Evolutionary conservation across 2,329 filamentous ascomycete species (phyloP).

Genomic region (Calonectria leucothoes): DNA sequence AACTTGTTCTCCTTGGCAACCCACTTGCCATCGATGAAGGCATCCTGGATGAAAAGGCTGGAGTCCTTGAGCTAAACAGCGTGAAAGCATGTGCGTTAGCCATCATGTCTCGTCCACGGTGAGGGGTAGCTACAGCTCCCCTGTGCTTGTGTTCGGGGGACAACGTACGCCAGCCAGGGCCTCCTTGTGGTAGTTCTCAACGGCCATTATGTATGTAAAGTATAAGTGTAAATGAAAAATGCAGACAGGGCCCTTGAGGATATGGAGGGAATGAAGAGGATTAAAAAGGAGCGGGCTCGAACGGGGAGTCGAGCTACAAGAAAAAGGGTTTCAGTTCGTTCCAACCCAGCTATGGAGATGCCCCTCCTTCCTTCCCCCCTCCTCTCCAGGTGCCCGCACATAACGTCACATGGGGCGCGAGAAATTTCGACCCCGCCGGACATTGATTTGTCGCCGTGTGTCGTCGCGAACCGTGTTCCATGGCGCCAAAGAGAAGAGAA

Average conservation of each 20-base stretch:
- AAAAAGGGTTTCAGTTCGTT: slow-evolving; percentile 8
- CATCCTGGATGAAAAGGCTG: slow-evolving; percentile 43
- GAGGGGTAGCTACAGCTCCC: slow-evolving; percentile 4
- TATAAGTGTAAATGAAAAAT: slow-evolving; percentile 13
- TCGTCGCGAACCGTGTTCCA: slow-evolving; percentile 15
- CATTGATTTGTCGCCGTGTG: slow-evolving; percentile 1
- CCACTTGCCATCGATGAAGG: slow-evolving; percentile 44
- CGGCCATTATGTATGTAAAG: slow-evolving; percentile 36
- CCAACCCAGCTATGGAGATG: slow-evolving; percentile 25
- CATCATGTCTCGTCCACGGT: not conserved
- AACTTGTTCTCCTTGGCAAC: slow-evolving; percentile 44
- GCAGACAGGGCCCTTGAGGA: slow-evolving; percentile 8
- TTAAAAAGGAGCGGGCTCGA: slow-evolving; percentile 1
- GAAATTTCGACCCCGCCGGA: slow-evolving; percentile 35
- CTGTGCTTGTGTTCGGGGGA: not conserved
- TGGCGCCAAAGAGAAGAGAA: not conserved
- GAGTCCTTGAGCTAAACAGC: slow-evolving; percentile 39
- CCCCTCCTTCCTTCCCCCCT: too few species aligned
- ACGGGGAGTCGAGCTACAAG: slow-evolving; percentile 11
- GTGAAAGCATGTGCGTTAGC: slow-evolving; percentile 25
- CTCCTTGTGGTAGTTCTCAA: slow-evolving; percentile 43
- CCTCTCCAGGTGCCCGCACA: slow-evolving; percentile 1
- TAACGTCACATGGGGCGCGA: slow-evolving; percentile 40
- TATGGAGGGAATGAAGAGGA: not conserved
- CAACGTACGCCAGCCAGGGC: slow-evolving; percentile 38